These are phyloP conservation scores for Drosera capensis DNA, from an alignment of 148 eudicot genomes.

Conservation along the genomic window DNA sequence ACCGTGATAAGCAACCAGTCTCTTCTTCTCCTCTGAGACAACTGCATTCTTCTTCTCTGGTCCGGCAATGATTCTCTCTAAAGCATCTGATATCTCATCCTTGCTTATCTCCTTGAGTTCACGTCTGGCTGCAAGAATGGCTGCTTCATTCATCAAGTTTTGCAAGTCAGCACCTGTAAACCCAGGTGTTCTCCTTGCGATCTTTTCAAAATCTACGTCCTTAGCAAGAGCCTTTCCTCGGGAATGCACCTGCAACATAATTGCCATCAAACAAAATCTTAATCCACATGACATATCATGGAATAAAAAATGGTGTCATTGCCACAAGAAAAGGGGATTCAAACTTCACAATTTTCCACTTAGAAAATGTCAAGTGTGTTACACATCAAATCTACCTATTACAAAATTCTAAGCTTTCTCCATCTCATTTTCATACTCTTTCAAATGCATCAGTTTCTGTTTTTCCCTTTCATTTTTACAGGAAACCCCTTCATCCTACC, in stretches of 20 bases:
- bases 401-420: no score
- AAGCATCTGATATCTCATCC: constrained; percentile 93
- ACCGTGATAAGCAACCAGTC: constrained; percentile 96
- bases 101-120: constrained; percentile 98
- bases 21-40: constrained; percentile 97
- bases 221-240: constrained; percentile 97
- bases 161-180: constrained; percentile 98
- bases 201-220: constrained; percentile 93
- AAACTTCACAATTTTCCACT: no score
- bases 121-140: constrained; percentile 96
- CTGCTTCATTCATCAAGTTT: constrained; percentile 97
- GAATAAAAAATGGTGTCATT: no score
- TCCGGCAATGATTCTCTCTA: constrained; percentile 97
- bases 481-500: no score
- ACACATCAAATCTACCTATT: no score
- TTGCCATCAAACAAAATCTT: not conserved
- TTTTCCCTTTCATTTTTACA: no score
- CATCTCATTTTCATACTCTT: no score
- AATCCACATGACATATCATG: no score
- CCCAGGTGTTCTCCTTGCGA: constrained; percentile 96
- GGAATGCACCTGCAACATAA: constrained; percentile 61
- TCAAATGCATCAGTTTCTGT: no score
- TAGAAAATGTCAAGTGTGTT: no score
- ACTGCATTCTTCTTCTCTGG: constrained; percentile 99
- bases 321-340: no score